Evolutionary conservation across 2,329 filamentous ascomycete species (phyloP).

Genomic region (Cordyceps sp.): DNA sequence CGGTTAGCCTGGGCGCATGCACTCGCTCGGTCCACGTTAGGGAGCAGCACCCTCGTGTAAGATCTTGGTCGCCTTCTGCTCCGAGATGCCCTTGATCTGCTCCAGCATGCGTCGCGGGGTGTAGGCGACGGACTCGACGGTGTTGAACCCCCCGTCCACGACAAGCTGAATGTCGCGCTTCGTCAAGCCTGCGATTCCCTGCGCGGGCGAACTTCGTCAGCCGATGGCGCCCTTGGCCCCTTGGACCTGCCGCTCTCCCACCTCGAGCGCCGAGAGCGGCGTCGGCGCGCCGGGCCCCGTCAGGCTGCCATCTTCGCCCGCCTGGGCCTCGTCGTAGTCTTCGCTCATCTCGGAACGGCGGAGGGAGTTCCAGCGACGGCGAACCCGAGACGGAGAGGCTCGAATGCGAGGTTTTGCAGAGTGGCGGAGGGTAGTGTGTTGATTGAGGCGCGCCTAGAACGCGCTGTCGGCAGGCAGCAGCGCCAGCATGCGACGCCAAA

Average conservation of each 20-base stretch:
- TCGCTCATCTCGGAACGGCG: constrained; percentile 21
- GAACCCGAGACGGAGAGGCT: too few species aligned
- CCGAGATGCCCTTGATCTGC: constrained; percentile 95
- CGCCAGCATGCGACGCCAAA: constrained; percentile 16
- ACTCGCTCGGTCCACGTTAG: too few species aligned
- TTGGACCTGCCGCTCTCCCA: constrained; percentile 22
- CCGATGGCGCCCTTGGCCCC: background rate
- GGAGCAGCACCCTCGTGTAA: constrained; percentile 57
- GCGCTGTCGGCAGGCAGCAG: constrained; percentile 15
- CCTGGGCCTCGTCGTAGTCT: constrained; percentile 49
- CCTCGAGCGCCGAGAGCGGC: constrained; percentile 71
- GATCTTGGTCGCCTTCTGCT: constrained; percentile 88
- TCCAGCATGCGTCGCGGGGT: constrained; percentile 71
- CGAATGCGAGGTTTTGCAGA: background rate
- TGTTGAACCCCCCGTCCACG: constrained; percentile 83
- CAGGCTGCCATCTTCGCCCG: constrained; percentile 51
- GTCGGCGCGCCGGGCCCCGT: constrained; percentile 88
- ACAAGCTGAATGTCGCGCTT: constrained; percentile 90
- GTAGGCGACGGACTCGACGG: constrained; percentile 90
- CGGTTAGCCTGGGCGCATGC: constrained; percentile 3
- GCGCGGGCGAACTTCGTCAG: constrained; percentile 4
- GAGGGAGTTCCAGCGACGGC: background rate
- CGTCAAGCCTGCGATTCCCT: constrained; percentile 83
- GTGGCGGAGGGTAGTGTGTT: constrained; percentile 5
- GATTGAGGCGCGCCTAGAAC: constrained; percentile 14